Conservation (phyloP, 305 asterid genomes). For the Fraxinus sp. region DNA sequence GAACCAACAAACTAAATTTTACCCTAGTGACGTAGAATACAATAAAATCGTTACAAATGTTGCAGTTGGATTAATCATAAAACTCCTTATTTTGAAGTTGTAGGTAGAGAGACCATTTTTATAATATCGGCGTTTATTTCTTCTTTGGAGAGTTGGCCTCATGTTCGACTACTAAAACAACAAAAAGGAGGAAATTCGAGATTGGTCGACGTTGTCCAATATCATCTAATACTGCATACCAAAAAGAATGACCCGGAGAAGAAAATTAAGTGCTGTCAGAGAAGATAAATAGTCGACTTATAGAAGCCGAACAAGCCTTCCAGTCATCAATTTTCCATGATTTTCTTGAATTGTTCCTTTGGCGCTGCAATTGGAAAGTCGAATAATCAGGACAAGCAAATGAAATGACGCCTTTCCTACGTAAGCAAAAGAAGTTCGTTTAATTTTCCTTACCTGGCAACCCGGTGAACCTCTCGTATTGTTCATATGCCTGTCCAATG, state of each 20-base stretch:
- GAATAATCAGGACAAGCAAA: slow-evolving; percentile 17
- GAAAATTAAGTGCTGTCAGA: not conserved
- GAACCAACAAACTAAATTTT: too few species aligned
- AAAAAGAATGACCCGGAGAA: not conserved
- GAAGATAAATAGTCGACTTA: too few species aligned
- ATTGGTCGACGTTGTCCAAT: not conserved
- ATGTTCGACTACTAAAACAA: not conserved
- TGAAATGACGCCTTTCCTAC: not conserved
- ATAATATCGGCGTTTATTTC: not conserved
- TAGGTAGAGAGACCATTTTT: not conserved
- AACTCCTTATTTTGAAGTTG: too few species aligned
- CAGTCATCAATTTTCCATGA: slow-evolving; percentile 45
- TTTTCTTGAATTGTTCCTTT: slow-evolving; percentile 65
- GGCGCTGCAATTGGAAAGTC: slow-evolving; percentile 62
- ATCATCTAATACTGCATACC: not conserved
- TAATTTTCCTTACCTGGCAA: slow-evolving; percentile 58
- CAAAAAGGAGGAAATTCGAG: not conserved
- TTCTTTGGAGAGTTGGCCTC: not conserved
- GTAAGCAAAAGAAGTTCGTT: not conserved
- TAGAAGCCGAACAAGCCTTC: not conserved
- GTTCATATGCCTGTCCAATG: slow-evolving; percentile 87
- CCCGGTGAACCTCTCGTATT: slow-evolving; percentile 85
- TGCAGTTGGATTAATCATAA: not conserved
- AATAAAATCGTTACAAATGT: not conserved
- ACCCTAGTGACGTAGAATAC: too few species aligned